A percentile compares a stretch with the other conserved stretches of the same genome.
These are phyloP conservation scores for Hsuehochloa calcarea DNA, from an alignment of 176 grass and related monocot genomes.

Conservation along the genomic window DNA sequence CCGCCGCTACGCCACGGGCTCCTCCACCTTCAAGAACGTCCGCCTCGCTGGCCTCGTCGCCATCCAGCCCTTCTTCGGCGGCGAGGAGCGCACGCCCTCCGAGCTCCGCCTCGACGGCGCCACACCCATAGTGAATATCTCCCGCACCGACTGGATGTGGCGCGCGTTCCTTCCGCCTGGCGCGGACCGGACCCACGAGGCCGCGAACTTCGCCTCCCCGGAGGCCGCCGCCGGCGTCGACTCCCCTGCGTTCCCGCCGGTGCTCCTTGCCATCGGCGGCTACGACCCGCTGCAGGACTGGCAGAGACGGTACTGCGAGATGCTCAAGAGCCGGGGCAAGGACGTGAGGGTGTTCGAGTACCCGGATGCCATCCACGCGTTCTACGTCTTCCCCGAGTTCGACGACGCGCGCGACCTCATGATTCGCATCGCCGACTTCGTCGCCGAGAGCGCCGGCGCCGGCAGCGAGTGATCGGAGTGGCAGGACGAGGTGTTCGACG, in stretches of 20 bases:
- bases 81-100: slow-evolving; percentile 58
- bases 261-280: slow-evolving; percentile 49
- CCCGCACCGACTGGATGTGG: slow-evolving; percentile 70
- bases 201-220: slow-evolving; percentile 8
- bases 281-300: slow-evolving; percentile 65
- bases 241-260: slow-evolving; percentile 40
- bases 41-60: slow-evolving; percentile 40
- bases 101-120: slow-evolving; percentile 52
- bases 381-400: slow-evolving; percentile 81
- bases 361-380: slow-evolving; percentile 68
- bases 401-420: slow-evolving; percentile 44
- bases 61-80: slow-evolving; percentile 76
- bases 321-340: slow-evolving; percentile 31
- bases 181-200: slow-evolving; percentile 49
- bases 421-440: slow-evolving; percentile 52
- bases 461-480: not conserved
- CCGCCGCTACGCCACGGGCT: slow-evolving; percentile 35
- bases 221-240: not conserved
- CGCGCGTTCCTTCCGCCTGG: slow-evolving; percentile 64
- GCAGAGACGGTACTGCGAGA: slow-evolving; percentile 51
- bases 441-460: slow-evolving; percentile 11
- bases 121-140: slow-evolving; percentile 43
- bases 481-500: not conserved
- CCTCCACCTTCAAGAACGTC: slow-evolving; percentile 16
- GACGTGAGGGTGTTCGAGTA: slow-evolving; percentile 52